Base-by-base conservation (phyloP, 1,284 basidiomycete genomes). In the Cryptococcus sp. region DNA sequence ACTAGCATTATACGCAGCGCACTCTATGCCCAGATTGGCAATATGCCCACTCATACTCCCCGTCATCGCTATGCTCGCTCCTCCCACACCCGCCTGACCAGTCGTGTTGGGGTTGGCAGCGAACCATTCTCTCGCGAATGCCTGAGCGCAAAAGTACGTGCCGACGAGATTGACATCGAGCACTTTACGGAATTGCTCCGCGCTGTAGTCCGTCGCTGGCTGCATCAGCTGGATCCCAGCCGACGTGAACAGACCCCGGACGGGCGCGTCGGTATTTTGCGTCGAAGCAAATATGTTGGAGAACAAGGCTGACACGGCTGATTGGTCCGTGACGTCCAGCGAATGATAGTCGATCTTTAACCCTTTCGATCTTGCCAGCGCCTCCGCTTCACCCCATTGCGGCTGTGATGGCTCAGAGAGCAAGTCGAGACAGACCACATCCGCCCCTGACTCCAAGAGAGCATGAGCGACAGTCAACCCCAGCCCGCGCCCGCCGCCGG, bases 31-130 rank as follows among this genome's bases (percentile, higher is more conserved):
- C 10, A 57, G 45, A 80, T 92, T 92, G 54, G 89, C 89, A 65
- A 93, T 86, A 53, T 86, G 86, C 17, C 90, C 91, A 47, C 88
- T 89, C 89, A 93, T 92, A 59, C 88, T 91, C 22, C 88, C 91
- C 66, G 93, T 86, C 63, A 91, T 78, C 63, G 91, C 84, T 64
- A 93, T 90, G 66, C 89, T 91, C 1, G 90, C 91, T 16, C 83
- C 82, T n/a, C 82, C 84, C 6, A 85, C 84, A 64, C 87, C 89
- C 30, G 85, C 82, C 27, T 47, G n/a, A 22, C 52, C 57, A 38
- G 60, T 48, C 19, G 23, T 45, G 20, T 48, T 38, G 17, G 57
- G 63, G 48, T 65, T 53, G 8, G 54, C 35, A 20, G 55, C 51
- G 16, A 68, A 61, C 52, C 59, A 67, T 47, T 66, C 62, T 22